A percentile compares a stretch with the other conserved stretches of the same genome.
These are phyloP conservation scores for Arabidopsis hybrid DNA, from an alignment of 441 rosid species.

Conservation along the genomic window DNA sequence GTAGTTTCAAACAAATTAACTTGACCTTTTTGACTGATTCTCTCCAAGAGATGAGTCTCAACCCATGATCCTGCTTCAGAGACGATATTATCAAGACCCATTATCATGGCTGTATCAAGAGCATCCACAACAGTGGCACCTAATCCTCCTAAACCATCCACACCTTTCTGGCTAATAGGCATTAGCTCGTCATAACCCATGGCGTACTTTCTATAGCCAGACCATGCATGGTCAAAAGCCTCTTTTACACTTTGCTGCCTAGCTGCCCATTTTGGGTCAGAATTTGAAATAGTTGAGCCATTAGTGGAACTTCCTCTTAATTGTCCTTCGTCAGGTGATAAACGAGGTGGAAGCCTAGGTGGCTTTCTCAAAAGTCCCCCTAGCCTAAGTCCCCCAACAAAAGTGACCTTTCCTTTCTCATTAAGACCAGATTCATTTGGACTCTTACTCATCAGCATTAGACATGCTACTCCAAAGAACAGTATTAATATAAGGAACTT, in stretches of 20 bases:
- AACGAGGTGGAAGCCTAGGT: slow-evolving; percentile 90
- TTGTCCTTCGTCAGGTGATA: slow-evolving; percentile 76
- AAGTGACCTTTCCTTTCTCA: slow-evolving; percentile 47
- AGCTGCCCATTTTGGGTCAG: slow-evolving; percentile 62
- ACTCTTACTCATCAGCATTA: slow-evolving; percentile 58
- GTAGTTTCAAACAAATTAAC: slow-evolving; percentile 98
- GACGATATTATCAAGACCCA: slow-evolving; percentile 82
- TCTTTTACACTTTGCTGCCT: slow-evolving; percentile 78
- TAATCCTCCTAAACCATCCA: slow-evolving; percentile 93
- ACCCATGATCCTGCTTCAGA: slow-evolving; percentile 93
- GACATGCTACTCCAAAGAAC: slow-evolving; percentile 73
- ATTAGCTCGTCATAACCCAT: slow-evolving; percentile 96
- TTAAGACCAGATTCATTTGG: slow-evolving; percentile 45
- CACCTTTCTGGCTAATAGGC: slow-evolving; percentile 80
- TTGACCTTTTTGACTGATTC: slow-evolving; percentile 88
- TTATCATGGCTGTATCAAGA: slow-evolving; percentile 98
- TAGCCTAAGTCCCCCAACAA: slow-evolving; percentile 53
- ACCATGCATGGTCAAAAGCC: slow-evolving; percentile 93
- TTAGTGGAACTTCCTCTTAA: slow-evolving; percentile 33
- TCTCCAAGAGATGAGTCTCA: slow-evolving; percentile 76
- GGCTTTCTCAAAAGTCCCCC: slow-evolving; percentile 70
- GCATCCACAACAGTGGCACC: slow-evolving; percentile 97
- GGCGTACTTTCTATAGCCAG: slow-evolving; percentile 87
- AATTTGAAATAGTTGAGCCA: slow-evolving; percentile 28
- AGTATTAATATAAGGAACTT: slow-evolving; percentile 66